Evolutionary conservation across 139 green algal species (phyloP).

Genomic region (Picocystis salinarum): DNA sequence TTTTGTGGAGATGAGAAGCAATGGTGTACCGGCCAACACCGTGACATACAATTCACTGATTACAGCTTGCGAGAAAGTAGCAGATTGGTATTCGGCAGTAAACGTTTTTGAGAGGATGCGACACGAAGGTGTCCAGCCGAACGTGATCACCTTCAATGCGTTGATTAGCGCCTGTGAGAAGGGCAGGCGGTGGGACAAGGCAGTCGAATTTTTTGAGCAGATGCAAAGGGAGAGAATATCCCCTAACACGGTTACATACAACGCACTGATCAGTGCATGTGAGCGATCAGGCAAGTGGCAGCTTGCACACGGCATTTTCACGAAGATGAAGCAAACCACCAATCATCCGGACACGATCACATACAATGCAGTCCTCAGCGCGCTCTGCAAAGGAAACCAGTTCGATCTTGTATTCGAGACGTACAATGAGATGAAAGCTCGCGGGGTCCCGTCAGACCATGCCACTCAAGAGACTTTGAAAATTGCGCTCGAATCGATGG

Average conservation of each 20-base stretch:
- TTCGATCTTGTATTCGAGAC: no score
- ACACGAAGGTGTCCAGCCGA: slow-evolving; percentile 37
- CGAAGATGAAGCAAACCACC: no score
- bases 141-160: slow-evolving; percentile 55
- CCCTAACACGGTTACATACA: slow-evolving; percentile 73
- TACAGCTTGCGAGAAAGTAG: slow-evolving; percentile 54
- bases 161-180: slow-evolving; percentile 54
- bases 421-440: no score
- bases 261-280: slow-evolving; percentile 28
- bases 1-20: slow-evolving; percentile 57
- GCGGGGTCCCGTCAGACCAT: no score
- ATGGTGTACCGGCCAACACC: slow-evolving; percentile 50
- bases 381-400: no score
- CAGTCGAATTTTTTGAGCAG: slow-evolving; percentile 45
- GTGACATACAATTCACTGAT: slow-evolving; percentile 76
- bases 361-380: no score
- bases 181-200: slow-evolving; percentile 40
- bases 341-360: no score
- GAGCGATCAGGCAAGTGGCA: no score
- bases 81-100: slow-evolving; percentile 41
- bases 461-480: no score
- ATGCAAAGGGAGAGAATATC: slow-evolving; percentile 44
- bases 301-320: no score
- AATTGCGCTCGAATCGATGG: no score
- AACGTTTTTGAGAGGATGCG: slow-evolving; percentile 57